These are phyloP conservation scores for Plasmodium reichenowi DNA, from an alignment of 169 alveolate genomes.

Conservation along the genomic window DNA sequence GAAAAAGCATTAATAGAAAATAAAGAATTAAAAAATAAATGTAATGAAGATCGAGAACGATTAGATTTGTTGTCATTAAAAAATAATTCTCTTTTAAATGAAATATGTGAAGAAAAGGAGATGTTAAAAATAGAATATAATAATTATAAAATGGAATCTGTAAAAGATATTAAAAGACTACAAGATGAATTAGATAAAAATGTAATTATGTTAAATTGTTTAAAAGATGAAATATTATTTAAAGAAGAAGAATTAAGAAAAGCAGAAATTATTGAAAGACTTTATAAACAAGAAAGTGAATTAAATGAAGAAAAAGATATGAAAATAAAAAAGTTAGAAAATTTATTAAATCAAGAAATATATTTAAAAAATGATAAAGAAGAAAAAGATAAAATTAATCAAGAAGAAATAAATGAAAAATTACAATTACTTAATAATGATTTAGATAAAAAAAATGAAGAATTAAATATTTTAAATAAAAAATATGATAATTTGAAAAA, in stretches of 20 bases:
- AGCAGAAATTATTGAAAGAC: constrained; percentile 60
- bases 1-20: constrained; percentile 62
- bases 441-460: constrained; percentile 40
- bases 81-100: constrained; percentile 41
- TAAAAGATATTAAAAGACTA: constrained; percentile 70
- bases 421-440: constrained; percentile 6
- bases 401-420: constrained; percentile 14
- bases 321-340: constrained; percentile 46
- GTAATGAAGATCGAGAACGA: constrained; percentile 70
- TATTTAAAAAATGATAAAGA: background rate
- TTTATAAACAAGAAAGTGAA: constrained; percentile 59
- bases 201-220: constrained; percentile 60
- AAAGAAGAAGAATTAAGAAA: constrained; percentile 75
- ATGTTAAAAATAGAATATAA: constrained; percentile 34
- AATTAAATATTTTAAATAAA: constrained; percentile 35
- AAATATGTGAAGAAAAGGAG: constrained; percentile 45
- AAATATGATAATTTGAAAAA: constrained; percentile 63
- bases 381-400: background rate
- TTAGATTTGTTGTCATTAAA: constrained; percentile 47
- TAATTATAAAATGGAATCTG: constrained; percentile 63
- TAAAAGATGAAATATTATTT: constrained; percentile 70
- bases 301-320: constrained; percentile 64
- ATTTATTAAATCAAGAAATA: constrained; percentile 17
- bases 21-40: constrained; percentile 52
- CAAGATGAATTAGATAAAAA: constrained; percentile 77